These are phyloP conservation scores for Tuber umbilicatum DNA, from an alignment of 495 filamentous ascomycete species.

Conservation along the genomic window DNA sequence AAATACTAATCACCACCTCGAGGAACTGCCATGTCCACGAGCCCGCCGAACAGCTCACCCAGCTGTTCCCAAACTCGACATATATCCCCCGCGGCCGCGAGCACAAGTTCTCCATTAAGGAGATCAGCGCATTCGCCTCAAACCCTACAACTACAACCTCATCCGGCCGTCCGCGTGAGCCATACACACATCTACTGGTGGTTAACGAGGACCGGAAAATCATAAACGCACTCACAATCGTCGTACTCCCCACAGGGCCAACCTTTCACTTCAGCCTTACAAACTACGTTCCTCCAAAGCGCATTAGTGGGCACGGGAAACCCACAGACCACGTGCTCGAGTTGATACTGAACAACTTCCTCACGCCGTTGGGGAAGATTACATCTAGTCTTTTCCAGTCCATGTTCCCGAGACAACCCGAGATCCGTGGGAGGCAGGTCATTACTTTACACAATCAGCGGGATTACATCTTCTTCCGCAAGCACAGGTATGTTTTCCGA, in stretches of 20 bases:
- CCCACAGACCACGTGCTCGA: constrained; percentile 87
- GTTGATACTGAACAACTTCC: constrained; percentile 90
- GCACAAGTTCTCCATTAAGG: constrained; percentile 80
- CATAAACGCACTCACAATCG: constrained; percentile 66
- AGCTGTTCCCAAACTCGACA: constrained; percentile 74
- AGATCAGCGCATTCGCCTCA: constrained; percentile 79
- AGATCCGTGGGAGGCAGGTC: constrained; percentile 76
- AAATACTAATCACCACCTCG: constrained; percentile 83
- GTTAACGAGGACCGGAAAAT: constrained; percentile 79
- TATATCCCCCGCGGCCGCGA: constrained; percentile 77
- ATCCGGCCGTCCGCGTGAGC: constrained; percentile 19
- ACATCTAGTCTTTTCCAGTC: constrained; percentile 77
- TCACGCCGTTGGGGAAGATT: constrained; percentile 84
- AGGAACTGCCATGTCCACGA: constrained; percentile 77
- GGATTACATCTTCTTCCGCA: constrained; percentile 88
- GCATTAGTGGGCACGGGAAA: constrained; percentile 78
- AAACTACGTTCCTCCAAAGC: constrained; percentile 79
- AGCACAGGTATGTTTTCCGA: constrained; percentile 87
- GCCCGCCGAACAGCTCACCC: constrained; percentile 68
- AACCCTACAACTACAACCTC: constrained; percentile 50
- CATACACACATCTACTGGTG: constrained; percentile 70
- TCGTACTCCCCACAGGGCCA: constrained; percentile 76
- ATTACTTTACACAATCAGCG: constrained; percentile 91
- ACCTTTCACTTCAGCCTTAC: constrained; percentile 78
- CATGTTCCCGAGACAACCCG: constrained; percentile 74